Conservation (phyloP, 2,329 filamentous ascomycete species). For the Ceratocystis albifundus region DNA sequence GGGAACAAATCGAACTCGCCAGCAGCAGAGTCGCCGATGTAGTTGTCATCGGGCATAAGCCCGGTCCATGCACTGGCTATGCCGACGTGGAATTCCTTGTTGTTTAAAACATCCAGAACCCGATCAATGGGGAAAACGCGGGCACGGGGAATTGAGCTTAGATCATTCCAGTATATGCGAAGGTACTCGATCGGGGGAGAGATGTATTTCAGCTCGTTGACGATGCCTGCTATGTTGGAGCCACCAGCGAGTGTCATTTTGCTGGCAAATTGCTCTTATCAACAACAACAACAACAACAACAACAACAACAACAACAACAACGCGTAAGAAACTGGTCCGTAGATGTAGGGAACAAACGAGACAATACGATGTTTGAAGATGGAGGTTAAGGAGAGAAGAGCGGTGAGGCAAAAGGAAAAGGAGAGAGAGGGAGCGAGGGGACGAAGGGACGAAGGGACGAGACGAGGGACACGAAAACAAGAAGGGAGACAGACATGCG, state of each 20-base stretch:
- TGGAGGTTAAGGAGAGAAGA: neutral
- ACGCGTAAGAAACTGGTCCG: neutral
- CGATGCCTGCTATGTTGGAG: neutral
- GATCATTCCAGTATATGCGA: constrained; percentile 66
- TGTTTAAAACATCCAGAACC: constrained; percentile 38
- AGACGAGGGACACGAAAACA: neutral
- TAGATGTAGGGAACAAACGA: neutral
- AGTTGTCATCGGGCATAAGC: constrained; percentile 54
- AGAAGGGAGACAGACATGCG: neutral
- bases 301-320: too few species aligned
- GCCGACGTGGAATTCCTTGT: constrained; percentile 40
- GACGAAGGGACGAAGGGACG: neutral
- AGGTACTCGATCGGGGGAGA: constrained; percentile 41
- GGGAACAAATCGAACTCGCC: constrained; percentile 58
- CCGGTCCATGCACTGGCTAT: constrained; percentile 54
- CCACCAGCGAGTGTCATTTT: neutral
- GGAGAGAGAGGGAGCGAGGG: neutral
- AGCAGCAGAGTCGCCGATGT: constrained; percentile 43
- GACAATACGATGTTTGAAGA: too few species aligned
- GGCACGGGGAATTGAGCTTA: constrained; percentile 56
- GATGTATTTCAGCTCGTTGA: neutral
- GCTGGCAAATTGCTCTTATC: neutral
- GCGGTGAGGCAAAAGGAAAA: constrained; percentile 1
- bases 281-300: too few species aligned
- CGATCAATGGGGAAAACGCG: constrained; percentile 55